Base-by-base conservation (phyloP, 306 rosid genomes). In the Quercus variabilis region DNA sequence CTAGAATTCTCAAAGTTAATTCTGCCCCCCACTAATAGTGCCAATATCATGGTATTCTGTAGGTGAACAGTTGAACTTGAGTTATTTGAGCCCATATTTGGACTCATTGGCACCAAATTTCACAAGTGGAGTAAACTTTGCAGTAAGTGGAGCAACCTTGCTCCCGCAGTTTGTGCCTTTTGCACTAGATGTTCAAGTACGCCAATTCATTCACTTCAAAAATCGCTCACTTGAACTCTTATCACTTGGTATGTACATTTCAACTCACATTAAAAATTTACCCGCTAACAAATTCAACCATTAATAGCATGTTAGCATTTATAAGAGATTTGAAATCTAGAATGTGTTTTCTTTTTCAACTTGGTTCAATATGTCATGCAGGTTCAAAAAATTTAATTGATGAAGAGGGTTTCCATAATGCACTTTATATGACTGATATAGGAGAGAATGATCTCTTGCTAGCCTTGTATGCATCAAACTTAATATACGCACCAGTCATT, bases 21-120 rank as follows among this genome's bases (percentile, higher is more conserved):
- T 38, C 11, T 0, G 54, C 54, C 54, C 54, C 54, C 54, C 54
- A 49, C 54, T 49, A 49, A 49, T 49, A 49, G 5, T 49, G 54
- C 15, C 54, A 49, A 49, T 12, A 49, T 49, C 54, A 49, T 49
- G 54, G 54, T 49, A 49, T 10, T 67, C 7, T 35, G 13, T 7
- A 67, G 72, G 72, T 4, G 52, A 67, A 67, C 72, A 33, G 51
- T 35, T 67, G 72, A 67, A 67, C 26, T 20, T 67, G 26, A 67
- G 52, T 67, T 67, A 67, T 67, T 67, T 67, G 72, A 67, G 72
- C 52, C 72, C 72, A 33, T 67, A 67, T 35, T 67, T 67, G 17
- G 72, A 67, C 26, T 67, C 72, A 33, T 4, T 67, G 72, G 8
- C 72, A 31, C 52, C 72, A 35, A 35, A 67, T 67, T 67, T 19